A percentile compares a stretch with the other conserved stretches of the same genome.
Conservation (phyloP, 1,284 basidiomycete genomes). For the Moesziomyces globuligerus region DNA sequence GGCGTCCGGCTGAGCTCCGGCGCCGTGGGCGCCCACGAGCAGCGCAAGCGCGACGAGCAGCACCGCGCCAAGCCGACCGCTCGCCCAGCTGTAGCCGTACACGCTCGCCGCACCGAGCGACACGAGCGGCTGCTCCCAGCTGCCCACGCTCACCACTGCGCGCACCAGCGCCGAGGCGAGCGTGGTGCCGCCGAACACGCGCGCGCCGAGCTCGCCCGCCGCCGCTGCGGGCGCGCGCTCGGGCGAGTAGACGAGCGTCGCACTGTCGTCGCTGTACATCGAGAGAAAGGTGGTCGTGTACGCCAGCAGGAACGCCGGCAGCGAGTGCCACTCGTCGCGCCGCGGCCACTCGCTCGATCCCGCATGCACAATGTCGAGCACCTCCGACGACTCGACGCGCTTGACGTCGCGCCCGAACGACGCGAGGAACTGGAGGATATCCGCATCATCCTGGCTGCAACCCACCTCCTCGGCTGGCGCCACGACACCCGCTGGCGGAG, state of each 20-base stretch:
- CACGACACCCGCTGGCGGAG: not conserved
- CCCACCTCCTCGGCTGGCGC: not conserved
- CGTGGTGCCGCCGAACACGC: conserved; percentile 16
- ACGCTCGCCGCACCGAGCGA: conserved; percentile 16
- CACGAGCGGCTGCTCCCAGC: conserved; percentile 34
- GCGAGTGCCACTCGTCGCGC: conserved; percentile 40
- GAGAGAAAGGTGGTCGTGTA: conserved; percentile 27
- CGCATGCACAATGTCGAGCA: conserved; percentile 27
- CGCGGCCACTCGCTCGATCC: conserved; percentile 26
- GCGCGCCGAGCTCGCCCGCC: not conserved
- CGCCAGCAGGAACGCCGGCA: conserved; percentile 33
- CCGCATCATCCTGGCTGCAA: conserved; percentile 31
- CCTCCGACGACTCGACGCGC: conserved; percentile 37
- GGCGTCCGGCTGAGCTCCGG: conserved; percentile 2
- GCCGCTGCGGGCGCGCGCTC: conserved; percentile 9
- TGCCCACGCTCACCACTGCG: conserved; percentile 19
- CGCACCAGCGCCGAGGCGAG: conserved; percentile 28
- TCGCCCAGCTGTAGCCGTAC: conserved; percentile 40
- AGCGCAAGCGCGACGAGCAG: conserved; percentile 18
- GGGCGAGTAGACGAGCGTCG: conserved; percentile 25
- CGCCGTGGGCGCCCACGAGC: conserved; percentile 11
- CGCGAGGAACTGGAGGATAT: conserved; percentile 41
- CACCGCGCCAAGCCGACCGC: conserved; percentile 26
- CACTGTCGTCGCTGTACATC: conserved; percentile 23
- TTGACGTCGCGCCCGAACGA: conserved; percentile 41